phyloP scores from a whole-genome alignment of 768 basidiomycete genomes.

The Cubamyces lactineus region DNA sequence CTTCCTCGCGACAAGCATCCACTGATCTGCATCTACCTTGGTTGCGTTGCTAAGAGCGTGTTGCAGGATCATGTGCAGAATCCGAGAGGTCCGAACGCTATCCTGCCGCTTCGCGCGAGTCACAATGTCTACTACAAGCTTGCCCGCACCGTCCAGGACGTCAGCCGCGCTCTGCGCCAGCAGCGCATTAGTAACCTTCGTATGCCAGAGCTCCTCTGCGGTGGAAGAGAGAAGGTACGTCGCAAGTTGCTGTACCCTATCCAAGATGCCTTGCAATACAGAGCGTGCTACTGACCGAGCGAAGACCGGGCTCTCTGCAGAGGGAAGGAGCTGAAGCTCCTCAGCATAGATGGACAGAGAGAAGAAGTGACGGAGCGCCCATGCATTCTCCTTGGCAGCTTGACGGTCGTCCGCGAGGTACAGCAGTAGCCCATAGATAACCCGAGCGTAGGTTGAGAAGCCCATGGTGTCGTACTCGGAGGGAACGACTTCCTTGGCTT shows the following conservation, averaged over 20 bases:
- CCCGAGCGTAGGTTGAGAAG: conserved; percentile 66
- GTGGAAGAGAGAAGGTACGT: conserved; percentile 64
- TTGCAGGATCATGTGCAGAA: conserved; percentile 63
- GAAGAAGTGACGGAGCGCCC: conserved; percentile 73
- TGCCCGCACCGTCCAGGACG: conserved; percentile 31
- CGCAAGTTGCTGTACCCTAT: conserved; percentile 53
- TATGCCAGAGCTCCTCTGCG: conserved; percentile 55
- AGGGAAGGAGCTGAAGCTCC: conserved; percentile 60
- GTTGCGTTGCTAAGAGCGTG: conserved; percentile 61
- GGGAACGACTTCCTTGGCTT: conserved; percentile 10
- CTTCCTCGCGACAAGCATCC: conserved; percentile 72
- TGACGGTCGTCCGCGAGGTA: conserved; percentile 61
- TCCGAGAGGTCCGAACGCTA: conserved; percentile 55
- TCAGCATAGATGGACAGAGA: conserved; percentile 62
- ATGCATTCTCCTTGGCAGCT: conserved; percentile 58
- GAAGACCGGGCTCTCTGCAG: conserved; percentile 53
- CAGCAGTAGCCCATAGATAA: conserved; percentile 56
- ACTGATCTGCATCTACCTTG: conserved; percentile 69
- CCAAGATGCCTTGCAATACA: conserved; percentile 45
- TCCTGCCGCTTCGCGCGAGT: conserved; percentile 42
- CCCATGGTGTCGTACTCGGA: conserved; percentile 50
- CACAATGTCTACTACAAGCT: conserved; percentile 41
- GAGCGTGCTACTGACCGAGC: conserved; percentile 38
- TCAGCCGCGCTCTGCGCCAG: conserved; percentile 31
- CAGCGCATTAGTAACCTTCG: conserved; percentile 42